Percentiles rank a stretch among this genome's conserved stretches.
phyloP scores from a whole-genome alignment of 495 filamentous ascomycete species.

The Cercophora scortea region DNA sequence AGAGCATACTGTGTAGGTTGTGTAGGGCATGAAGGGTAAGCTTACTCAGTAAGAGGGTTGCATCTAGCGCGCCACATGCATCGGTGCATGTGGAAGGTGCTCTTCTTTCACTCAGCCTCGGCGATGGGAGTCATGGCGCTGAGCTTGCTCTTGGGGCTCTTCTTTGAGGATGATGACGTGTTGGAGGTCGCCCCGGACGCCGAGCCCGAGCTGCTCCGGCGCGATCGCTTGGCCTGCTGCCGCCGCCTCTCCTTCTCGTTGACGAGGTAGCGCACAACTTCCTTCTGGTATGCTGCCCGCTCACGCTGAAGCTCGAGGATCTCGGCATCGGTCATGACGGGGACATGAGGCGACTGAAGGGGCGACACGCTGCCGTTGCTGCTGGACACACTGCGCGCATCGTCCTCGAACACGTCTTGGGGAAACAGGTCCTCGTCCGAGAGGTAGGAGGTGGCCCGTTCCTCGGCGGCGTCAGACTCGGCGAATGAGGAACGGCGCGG shows the following conservation, averaged over 20 bases:
- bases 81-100: background rate
- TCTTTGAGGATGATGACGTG: conserved; percentile 21
- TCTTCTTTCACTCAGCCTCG: conserved; percentile 26
- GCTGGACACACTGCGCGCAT: conserved; percentile 38
- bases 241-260: conserved; percentile 40
- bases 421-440: conserved; percentile 43
- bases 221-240: conserved; percentile 23
- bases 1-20: background rate
- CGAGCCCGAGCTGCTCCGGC: conserved; percentile 20
- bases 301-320: conserved; percentile 36
- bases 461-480: conserved; percentile 27
- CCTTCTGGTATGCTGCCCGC: conserved; percentile 37
- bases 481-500: conserved; percentile 36
- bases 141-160: conserved; percentile 37
- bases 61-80: conserved; percentile 2
- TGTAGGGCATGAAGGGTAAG: conserved; percentile 1
- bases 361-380: conserved; percentile 32
- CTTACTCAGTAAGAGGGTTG: conserved; percentile 4
- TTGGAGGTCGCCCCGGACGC: conserved; percentile 1
- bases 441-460: conserved; percentile 39
- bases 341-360: conserved; percentile 18
- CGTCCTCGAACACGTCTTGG: conserved; percentile 31
- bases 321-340: conserved; percentile 26
- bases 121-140: conserved; percentile 41
- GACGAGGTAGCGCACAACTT: conserved; percentile 33